Evolutionary conservation across 163 green algal genomes (phyloP).

Genomic region (Chlorella variabilis): DNA sequence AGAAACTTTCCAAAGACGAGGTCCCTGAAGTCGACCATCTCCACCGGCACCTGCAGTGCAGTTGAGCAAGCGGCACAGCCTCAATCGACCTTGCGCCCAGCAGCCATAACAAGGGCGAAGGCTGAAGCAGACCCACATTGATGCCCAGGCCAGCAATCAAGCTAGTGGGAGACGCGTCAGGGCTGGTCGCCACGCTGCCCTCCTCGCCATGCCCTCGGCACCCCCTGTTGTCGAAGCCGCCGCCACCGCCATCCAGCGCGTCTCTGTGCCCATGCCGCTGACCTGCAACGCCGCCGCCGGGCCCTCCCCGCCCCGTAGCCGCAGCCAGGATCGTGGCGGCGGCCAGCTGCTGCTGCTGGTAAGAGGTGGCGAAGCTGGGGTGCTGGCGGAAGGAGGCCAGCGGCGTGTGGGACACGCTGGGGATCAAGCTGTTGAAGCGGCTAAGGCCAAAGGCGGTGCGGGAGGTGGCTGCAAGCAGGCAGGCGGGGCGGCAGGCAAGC

Average conservation of each 20-base stretch:
- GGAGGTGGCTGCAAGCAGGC: background rate
- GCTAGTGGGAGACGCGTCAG: background rate
- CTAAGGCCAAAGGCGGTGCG: constrained; percentile 9
- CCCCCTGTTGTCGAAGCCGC: too few relatives aligned
- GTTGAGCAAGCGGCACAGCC: background rate
- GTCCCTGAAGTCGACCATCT: constrained; percentile 60
- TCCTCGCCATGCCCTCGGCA: background rate
- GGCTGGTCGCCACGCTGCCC: background rate
- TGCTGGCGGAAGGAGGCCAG: constrained; percentile 4
- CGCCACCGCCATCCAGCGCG: too few relatives aligned
- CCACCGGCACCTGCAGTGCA: constrained; percentile 55
- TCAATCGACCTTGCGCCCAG: too few relatives aligned
- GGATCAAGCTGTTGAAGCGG: constrained; percentile 23
- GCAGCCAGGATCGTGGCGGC: background rate
- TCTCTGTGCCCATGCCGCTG: too few relatives aligned
- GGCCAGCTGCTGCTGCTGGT: constrained; percentile 8
- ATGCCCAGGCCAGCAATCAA: constrained; percentile 8
- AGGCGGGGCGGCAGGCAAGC: background rate
- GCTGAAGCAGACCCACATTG: constrained; percentile 3
- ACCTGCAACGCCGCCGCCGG: too few relatives aligned
- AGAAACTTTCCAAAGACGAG: constrained; percentile 64
- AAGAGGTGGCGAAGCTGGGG: background rate
- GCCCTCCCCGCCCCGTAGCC: too few relatives aligned
- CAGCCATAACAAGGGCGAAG: too few relatives aligned
- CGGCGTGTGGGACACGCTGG: background rate